phyloP scores from a whole-genome alignment of 2,329 filamentous ascomycete genomes.

The Stemphylium lycopersici region DNA sequence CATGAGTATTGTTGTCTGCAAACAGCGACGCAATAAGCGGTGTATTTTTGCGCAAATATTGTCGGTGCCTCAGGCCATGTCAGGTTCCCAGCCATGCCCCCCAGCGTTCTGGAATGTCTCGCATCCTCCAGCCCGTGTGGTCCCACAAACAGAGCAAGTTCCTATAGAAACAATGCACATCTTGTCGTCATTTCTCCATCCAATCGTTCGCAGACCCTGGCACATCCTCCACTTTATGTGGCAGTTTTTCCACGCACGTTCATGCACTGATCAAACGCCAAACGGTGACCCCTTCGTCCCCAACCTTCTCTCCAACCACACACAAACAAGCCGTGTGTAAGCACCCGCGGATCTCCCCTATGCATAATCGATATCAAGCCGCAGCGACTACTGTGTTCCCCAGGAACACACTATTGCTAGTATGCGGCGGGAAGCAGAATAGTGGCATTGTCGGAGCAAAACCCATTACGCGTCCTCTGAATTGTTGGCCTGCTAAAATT shows the following conservation, averaged over 20 bases:
- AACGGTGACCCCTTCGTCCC: conserved; percentile 6
- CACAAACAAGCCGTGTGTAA: conserved; percentile 3
- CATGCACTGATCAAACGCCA: conserved; percentile 8
- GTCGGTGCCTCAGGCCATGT: too few relatives aligned
- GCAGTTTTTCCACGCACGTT: conserved; percentile 1
- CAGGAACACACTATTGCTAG: conserved; percentile 3
- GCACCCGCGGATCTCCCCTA: neutral
- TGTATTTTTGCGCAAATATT: too few relatives aligned
- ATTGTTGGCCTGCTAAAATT: conserved; percentile 19
- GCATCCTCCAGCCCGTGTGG: conserved; percentile 11
- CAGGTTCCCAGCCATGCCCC: conserved; percentile 2
- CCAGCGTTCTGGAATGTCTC: conserved; percentile 3
- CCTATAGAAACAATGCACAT: conserved; percentile 22
- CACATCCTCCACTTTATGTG: conserved; percentile 7
- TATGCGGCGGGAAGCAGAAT: neutral
- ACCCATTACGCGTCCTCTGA: conserved; percentile 25
- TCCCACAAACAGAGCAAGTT: conserved; percentile 17
- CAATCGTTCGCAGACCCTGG: neutral
- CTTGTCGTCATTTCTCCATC: conserved; percentile 17
- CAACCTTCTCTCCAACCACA: conserved; percentile 4
- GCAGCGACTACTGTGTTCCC: conserved; percentile 3
- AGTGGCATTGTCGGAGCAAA: conserved; percentile 4
- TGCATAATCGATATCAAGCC: conserved; percentile 19
- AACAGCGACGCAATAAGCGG: too few relatives aligned
- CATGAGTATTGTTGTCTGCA: neutral